Conservation (phyloP, 1,284 basidiomycete genomes). For the Irpex sp. region DNA sequence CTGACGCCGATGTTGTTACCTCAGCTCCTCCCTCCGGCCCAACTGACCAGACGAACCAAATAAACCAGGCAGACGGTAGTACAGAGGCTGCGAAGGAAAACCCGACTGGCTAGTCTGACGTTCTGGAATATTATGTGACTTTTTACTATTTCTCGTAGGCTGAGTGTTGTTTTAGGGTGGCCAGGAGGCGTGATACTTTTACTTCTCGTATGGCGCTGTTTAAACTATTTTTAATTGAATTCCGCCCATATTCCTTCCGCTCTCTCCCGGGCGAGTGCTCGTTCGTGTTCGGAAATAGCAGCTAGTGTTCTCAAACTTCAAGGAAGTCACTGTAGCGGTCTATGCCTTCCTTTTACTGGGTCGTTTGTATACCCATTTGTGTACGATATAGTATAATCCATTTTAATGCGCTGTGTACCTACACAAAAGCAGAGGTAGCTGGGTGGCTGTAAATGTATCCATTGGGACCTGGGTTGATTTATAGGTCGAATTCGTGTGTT, state of each 20-base stretch:
- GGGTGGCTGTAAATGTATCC: no score
- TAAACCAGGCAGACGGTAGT: not conserved
- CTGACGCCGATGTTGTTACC: not conserved
- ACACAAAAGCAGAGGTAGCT: no score
- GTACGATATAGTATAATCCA: no score
- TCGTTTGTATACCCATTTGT: no score
- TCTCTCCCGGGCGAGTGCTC: not conserved
- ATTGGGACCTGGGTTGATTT: no score
- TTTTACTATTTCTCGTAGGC: not conserved
- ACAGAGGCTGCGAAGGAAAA: not conserved
- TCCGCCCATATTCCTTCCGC: not conserved
- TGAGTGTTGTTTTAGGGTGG: not conserved
- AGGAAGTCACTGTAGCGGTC: no score
- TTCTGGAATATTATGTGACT: not conserved
- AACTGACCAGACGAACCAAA: not conserved
- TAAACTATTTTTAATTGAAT: not conserved
- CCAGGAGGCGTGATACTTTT: not conserved
- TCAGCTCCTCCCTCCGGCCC: not conserved
- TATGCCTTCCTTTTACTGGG: no score
- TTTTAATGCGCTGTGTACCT: no score
- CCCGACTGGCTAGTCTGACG: not conserved
- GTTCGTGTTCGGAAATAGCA: no score
- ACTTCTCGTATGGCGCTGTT: not conserved
- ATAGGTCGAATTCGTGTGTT: no score
- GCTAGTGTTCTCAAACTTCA: no score